Conservation (phyloP, 148 eudicot species). For the Mesembryanthemum crystallinum region DNA sequence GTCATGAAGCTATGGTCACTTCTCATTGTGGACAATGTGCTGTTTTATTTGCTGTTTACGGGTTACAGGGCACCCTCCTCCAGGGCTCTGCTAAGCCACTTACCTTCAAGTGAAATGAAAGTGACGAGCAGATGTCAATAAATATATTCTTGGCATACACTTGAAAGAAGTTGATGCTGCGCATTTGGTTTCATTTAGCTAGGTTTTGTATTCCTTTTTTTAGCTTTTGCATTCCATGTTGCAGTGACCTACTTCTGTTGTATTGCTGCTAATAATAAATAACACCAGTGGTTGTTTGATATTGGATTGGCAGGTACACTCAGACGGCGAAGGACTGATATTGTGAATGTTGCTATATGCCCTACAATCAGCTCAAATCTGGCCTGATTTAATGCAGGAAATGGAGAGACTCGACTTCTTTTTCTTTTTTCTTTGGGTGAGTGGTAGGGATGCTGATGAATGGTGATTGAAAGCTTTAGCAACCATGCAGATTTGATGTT, state of each 20-base stretch:
- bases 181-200: neutral
- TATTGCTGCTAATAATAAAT: neutral
- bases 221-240: neutral
- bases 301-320: conserved; percentile 10
- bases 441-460: neutral
- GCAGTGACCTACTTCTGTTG: neutral
- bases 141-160: neutral
- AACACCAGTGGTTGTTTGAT: neutral
- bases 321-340: neutral
- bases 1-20: no score
- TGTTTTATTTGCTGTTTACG: no score
- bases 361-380: conserved; percentile 7
- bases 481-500: conserved; percentile 7
- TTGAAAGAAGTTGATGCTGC: neutral
- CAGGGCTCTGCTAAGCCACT: no score
- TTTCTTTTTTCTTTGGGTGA: neutral
- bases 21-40: no score
- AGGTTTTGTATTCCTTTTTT: neutral
- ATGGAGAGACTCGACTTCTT: neutral
- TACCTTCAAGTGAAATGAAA: no score
- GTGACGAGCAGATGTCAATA: no score
- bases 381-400: neutral
- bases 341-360: neutral
- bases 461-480: no score
- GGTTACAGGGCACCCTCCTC: no score